These are phyloP conservation scores for Saccharomycopsis capsularis DNA, from an alignment of 805 yeast species.

Conservation along the genomic window DNA sequence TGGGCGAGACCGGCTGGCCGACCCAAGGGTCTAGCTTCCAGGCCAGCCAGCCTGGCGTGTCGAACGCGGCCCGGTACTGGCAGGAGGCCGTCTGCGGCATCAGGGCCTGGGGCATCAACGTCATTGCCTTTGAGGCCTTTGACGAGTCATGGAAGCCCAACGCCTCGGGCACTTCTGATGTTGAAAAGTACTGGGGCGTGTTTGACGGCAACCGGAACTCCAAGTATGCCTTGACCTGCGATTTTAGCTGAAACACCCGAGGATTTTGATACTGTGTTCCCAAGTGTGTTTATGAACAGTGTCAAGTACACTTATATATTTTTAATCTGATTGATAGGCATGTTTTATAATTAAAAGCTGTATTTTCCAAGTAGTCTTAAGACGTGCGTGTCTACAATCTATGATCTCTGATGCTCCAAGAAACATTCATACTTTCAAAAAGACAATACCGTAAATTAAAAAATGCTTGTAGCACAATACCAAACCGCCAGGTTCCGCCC, in stretches of 20 bases:
- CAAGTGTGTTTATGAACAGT: no score
- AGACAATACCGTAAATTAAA: no score
- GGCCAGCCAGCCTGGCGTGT: constrained; percentile 48
- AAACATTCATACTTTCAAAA: no score
- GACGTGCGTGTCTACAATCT: no score
- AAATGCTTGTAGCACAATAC: not conserved
- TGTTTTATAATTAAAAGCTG: no score
- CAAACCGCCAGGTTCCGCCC: not conserved
- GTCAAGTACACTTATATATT: no score
- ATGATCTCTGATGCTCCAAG: no score
- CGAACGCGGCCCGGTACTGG: constrained; percentile 78
- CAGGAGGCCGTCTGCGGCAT: constrained; percentile 84
- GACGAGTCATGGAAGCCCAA: constrained; percentile 97
- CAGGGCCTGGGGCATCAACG: constrained; percentile 94
- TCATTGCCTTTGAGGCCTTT: constrained; percentile 87
- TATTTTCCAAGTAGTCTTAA: no score
- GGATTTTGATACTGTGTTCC: no score
- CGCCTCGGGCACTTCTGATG: constrained; percentile 77
- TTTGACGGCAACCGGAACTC: constrained; percentile 46
- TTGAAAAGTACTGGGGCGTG: constrained; percentile 95
- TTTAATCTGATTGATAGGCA: no score
- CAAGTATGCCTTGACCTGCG: constrained; percentile 44
- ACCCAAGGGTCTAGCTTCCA: constrained; percentile 73
- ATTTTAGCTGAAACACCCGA: constrained; percentile 33
- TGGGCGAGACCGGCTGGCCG: constrained; percentile 98